These are phyloP conservation scores for Wickerhamiella australiensis DNA, from an alignment of 805 yeast species.

Conservation along the genomic window DNA sequence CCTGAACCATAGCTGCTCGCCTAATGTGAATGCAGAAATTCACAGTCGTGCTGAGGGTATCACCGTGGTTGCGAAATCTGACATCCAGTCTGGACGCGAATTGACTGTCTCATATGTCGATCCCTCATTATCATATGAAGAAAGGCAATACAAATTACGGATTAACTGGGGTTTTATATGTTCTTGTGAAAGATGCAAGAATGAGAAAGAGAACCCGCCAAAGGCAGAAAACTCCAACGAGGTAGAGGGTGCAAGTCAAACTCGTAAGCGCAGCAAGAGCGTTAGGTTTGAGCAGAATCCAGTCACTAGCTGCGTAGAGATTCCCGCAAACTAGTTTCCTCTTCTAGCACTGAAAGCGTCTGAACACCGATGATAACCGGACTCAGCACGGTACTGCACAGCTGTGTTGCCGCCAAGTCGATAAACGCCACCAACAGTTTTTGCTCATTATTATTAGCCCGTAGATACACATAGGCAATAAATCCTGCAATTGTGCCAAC, in stretches of 20 bases:
- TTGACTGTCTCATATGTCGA: slow-evolving; percentile 58
- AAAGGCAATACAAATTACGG: slow-evolving; percentile 52
- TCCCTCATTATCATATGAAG: slow-evolving; percentile 47
- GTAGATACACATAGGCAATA: slow-evolving; percentile 53
- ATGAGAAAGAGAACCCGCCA: slow-evolving; percentile 17
- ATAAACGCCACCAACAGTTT: slow-evolving; percentile 49
- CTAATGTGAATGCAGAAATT: slow-evolving; percentile 46
- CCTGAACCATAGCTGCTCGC: slow-evolving; percentile 65
- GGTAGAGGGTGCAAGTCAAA: slow-evolving; percentile 14
- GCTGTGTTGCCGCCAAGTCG: slow-evolving; percentile 61
- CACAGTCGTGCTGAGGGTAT: slow-evolving; percentile 42
- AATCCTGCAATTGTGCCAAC: slow-evolving; percentile 56
- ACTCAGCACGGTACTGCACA: slow-evolving; percentile 57
- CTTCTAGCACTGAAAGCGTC: slow-evolving; percentile 36
- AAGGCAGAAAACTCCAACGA: not conserved
- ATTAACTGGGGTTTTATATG: slow-evolving; percentile 75
- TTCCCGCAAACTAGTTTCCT: slow-evolving; percentile 9
- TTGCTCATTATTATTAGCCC: slow-evolving; percentile 15
- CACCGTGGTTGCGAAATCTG: slow-evolving; percentile 46
- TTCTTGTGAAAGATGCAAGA: slow-evolving; percentile 50
- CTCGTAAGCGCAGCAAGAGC: slow-evolving; percentile 18
- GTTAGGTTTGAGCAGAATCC: slow-evolving; percentile 21
- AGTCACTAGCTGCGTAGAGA: slow-evolving; percentile 13
- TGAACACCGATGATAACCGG: slow-evolving; percentile 72
- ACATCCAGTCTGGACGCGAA: slow-evolving; percentile 54